Conservation (phyloP, 2,329 filamentous ascomycete species). For the Trichoderma semiorbis region DNA sequence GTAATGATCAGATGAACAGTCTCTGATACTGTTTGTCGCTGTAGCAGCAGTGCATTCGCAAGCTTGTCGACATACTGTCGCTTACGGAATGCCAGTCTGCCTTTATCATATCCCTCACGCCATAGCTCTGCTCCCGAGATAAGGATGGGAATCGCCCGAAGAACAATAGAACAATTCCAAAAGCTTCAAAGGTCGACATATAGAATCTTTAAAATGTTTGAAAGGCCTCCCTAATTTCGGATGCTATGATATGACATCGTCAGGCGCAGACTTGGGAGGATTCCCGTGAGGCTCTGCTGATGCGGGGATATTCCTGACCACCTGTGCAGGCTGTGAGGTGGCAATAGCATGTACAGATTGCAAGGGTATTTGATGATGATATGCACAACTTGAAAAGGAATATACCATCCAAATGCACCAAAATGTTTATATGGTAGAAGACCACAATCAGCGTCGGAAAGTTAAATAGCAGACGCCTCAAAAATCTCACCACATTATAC, state of each 20-base stretch:
- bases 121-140: neutral
- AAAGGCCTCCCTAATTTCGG: too few species aligned
- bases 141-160: slow-evolving; percentile 3
- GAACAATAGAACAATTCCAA: slow-evolving; percentile 10
- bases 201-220: neutral
- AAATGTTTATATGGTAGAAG: neutral
- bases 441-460: too few species aligned
- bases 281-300: neutral
- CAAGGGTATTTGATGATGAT: neutral
- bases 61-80: slow-evolving; percentile 6
- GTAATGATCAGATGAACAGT: neutral
- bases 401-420: neutral
- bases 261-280: neutral
- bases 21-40: neutral
- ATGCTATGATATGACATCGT: neutral
- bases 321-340: neutral
- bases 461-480: neutral
- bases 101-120: neutral
- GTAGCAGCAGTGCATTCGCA: slow-evolving; percentile 6
- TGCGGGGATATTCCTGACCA: neutral
- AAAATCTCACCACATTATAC: neutral
- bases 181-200: slow-evolving; percentile 11
- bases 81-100: neutral
- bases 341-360: neutral
- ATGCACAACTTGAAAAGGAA: neutral